Base-by-base conservation (phyloP, 106 monocot genomes). In the Chionographis japonica region DNA sequence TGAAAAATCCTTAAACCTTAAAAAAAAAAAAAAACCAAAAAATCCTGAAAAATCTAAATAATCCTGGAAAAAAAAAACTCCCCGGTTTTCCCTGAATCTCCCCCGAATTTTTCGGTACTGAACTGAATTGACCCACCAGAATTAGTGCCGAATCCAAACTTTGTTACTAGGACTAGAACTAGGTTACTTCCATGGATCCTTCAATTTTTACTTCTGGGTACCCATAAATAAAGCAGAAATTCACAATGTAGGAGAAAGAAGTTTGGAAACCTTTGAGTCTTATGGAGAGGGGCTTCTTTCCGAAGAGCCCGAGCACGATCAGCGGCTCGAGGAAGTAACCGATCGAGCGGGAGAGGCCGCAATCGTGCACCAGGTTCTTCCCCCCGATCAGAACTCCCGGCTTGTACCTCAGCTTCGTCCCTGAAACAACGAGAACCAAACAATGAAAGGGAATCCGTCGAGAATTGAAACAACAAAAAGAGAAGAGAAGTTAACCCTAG, bases 261-360 rank as follows among this genome's bases (percentile, higher is more conserved):
- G 38, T 8, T 35, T 56, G 8, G 36, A 51, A 68, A 95, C 95
- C 95, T 95, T 80, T 89, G 52, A 95, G 89, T 56, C 75, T 79
- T 59, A 95, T 83, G 8, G 72, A 83, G 19, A 95, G 80, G 35
- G 88, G 78, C 63, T 86, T 89, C 86, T 86, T 95, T 51, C 92
- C 88, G 38, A 92, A 89, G 3, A 95, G 57, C 4, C 84, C 86
- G 1, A 95, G 81, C 18, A 92, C 52, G 17, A 95, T 80, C 61
- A 95, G 69, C 4, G 95, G 95, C 82, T 95, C 92, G 7, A 95
- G 66, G 69, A 92, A 95, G 74, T 86, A 92, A 2, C 92, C 91
- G 60, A 95, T 89, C 8, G 82, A 77, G 3, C 92, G 75, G 66
- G 74, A 78, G 39, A 92, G 70, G 10, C 92, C 92, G 37, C 95